Evolutionary conservation across 139 green algal species (phyloP), one percentile per base, ranked within the genome.

Genomic region (Chlamydomonas applanata): DNA sequence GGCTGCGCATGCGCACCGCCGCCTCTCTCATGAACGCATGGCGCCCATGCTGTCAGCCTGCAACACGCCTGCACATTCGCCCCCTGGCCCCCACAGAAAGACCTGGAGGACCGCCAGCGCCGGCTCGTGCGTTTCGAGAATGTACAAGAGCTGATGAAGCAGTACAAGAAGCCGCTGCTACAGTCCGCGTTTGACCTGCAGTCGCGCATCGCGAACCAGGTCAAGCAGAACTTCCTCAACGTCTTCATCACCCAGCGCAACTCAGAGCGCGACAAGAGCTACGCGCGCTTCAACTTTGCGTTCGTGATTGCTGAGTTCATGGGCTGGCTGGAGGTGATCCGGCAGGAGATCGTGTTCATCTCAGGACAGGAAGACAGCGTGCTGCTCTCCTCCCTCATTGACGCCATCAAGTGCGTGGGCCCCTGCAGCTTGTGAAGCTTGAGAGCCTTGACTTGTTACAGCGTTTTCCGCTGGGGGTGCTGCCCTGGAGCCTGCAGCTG

Each of bases 101-200:
- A 82, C 9, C 53, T 82, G 35, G 70, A 82, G 45, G 69, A 82
- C 53, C 78, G 67, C 36, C 53, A 69, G 64, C 36, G 57, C 69
- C 45, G 71, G 0, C 75, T 76, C 34, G 75, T 69, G 22, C 70
- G 72, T 0, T 83, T 76, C 32, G 72, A 78, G 13, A 79, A 71
- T n/a, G 32, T 76, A 33, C 56, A 79, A 44, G 77, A 83, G 29
- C 61, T 79, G 1, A 72, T 79, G 71, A 76, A 83, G 66, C 65
- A 66, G 54, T 83, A 83, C 66, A 83, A 83, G 34, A 83, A 83
- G 46, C 77, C 74, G 34, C 54, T 83, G 65, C 71, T 83, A 25
- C 77, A 83, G 56, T 76, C 65, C 17, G 77, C 77, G 7, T 83
- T 83, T 46, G 77, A 83, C 36, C 25, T 83, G 66, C 77, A 83